These are phyloP conservation scores for Aspergillus pseudotamarii DNA, from an alignment of 2,329 filamentous ascomycete species.

Conservation along the genomic window DNA sequence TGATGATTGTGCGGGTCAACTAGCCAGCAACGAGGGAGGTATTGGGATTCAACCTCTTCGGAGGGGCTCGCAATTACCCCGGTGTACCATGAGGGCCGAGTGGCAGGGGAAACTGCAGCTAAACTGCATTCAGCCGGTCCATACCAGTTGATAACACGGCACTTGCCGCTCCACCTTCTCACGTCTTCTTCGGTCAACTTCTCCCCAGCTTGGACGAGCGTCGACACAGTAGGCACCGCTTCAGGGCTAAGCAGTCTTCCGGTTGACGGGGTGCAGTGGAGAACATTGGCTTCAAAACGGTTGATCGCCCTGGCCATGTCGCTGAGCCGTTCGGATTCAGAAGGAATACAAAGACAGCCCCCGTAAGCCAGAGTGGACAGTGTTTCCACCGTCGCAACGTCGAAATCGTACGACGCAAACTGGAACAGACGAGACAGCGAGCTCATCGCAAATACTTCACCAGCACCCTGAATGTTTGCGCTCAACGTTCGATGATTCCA, in stretches of 20 bases:
- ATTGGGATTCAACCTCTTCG: not conserved
- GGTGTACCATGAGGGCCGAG: not conserved
- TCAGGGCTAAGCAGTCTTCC: not conserved
- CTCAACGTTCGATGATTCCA: not conserved
- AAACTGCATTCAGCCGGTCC: not conserved
- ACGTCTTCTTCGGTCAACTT: not conserved
- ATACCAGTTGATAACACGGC: not conserved
- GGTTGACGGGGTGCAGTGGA: not conserved
- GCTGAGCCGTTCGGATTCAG: not conserved
- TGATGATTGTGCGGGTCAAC: constrained; percentile 10
- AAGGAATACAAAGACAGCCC: not conserved
- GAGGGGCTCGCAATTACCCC: not conserved
- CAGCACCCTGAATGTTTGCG: not conserved
- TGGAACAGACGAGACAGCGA: not conserved
- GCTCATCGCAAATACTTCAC: not conserved
- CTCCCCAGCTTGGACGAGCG: not conserved
- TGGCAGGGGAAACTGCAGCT: not conserved
- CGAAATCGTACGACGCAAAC: constrained; percentile 5
- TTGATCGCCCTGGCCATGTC: not conserved
- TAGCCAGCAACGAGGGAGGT: not conserved
- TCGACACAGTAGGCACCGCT: not conserved
- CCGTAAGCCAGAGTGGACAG: not conserved
- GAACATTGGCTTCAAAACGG: not conserved
- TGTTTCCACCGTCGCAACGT: not conserved
- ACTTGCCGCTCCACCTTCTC: not conserved